A percentile compares a stretch with the other conserved stretches of the same genome.
Evolutionary conservation across 1,284 basidiomycete species (phyloP).

Genomic region (Sphagnurus paluster): DNA sequence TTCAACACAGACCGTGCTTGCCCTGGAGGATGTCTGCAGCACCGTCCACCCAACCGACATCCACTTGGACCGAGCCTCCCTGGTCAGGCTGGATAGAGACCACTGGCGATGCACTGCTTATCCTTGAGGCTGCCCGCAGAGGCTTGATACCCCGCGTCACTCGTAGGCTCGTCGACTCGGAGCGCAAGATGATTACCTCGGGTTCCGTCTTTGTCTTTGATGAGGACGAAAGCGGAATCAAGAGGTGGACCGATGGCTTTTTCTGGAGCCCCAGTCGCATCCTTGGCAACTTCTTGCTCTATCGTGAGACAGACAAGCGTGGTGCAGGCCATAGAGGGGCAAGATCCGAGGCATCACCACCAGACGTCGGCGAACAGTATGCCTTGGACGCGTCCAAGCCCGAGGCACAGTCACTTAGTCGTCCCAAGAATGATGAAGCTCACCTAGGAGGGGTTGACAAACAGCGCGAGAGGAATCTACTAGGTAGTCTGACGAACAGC

Average conservation of each 20-base stretch:
- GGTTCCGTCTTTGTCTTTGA: slow-evolving; percentile 98
- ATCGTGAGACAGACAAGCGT: slow-evolving; percentile 88
- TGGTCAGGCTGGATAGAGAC: slow-evolving; percentile 95
- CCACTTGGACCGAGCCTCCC: slow-evolving; percentile 77
- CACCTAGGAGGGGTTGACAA: slow-evolving; percentile 51
- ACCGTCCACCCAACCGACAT: slow-evolving; percentile 32
- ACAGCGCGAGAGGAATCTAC: slow-evolving; percentile 75
- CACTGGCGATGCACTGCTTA: slow-evolving; percentile 92
- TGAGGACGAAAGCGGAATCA: slow-evolving; percentile 96
- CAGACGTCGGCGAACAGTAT: slow-evolving; percentile 31
- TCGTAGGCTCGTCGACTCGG: slow-evolving; percentile 90
- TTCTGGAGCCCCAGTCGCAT: slow-evolving; percentile 90
- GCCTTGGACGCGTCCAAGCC: slow-evolving; percentile 25
- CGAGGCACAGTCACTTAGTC: slow-evolving; percentile 50
- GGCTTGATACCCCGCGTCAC: slow-evolving; percentile 93
- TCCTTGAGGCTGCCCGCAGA: slow-evolving; percentile 90
- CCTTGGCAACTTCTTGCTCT: slow-evolving; percentile 92
- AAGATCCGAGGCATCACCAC: slow-evolving; percentile 33
- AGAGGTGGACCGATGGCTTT: slow-evolving; percentile 97
- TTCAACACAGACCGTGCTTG: slow-evolving; percentile 9
- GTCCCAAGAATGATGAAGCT: slow-evolving; percentile 57
- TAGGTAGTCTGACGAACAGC: slow-evolving; percentile 88
- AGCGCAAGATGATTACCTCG: slow-evolving; percentile 90
- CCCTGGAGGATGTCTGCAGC: slow-evolving; percentile 33
- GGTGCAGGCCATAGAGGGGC: slow-evolving; percentile 58